Conservation (phyloP, 2,329 filamentous ascomycete genomes). For the Plectosphaerella sp. region DNA sequence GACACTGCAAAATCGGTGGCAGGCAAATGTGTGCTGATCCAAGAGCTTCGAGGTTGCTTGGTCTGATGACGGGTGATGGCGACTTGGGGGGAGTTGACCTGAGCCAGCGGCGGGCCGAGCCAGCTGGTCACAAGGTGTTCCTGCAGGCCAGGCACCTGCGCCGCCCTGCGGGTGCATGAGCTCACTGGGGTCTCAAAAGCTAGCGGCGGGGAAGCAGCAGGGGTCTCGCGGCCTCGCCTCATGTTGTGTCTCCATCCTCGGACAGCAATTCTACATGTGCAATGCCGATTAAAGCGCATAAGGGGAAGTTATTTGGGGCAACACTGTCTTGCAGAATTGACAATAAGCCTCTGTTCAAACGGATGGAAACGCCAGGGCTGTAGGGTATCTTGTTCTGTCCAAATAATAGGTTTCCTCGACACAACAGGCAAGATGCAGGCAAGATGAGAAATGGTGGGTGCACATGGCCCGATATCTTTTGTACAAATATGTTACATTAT, state of each 20-base stretch:
- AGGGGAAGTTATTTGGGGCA: too few relatives aligned
- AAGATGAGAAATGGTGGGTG: background rate
- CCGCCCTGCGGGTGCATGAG: background rate
- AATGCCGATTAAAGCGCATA: too few relatives aligned
- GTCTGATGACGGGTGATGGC: background rate
- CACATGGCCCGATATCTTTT: conserved; percentile 3
- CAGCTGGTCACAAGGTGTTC: background rate
- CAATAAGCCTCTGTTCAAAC: too few relatives aligned
- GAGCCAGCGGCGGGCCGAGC: background rate
- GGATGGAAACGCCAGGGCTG: too few relatives aligned
- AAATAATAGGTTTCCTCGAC: too few relatives aligned
- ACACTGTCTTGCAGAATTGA: too few relatives aligned
- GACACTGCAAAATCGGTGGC: too few relatives aligned
- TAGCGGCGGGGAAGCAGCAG: background rate
- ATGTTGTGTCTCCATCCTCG: too few relatives aligned
- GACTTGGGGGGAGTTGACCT: background rate
- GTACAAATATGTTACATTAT: background rate
- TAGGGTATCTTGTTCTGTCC: too few relatives aligned
- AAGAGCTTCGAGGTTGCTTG: background rate
- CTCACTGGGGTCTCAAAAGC: background rate
- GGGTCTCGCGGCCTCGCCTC: background rate
- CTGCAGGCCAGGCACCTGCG: background rate
- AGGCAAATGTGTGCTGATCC: background rate
- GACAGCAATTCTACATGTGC: too few relatives aligned
- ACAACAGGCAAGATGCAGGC: too few relatives aligned